Evolutionary conservation across 2,329 filamentous ascomycete genomes (phyloP).

Genomic region (Samsoniella hepiali): DNA sequence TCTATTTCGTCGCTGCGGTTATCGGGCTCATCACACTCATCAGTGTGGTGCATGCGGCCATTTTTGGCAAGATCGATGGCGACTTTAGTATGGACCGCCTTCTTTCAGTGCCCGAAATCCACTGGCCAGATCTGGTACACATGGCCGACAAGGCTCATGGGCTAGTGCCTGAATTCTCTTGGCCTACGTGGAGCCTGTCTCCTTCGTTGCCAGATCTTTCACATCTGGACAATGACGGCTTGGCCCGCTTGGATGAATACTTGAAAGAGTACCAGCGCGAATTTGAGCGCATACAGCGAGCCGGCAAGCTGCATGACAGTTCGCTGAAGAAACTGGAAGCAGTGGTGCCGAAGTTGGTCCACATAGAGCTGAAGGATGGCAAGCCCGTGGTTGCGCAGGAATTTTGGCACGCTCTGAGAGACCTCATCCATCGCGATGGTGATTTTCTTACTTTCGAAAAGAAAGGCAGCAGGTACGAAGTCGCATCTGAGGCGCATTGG

Average conservation of each 20-base stretch:
- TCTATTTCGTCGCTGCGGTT: constrained; percentile 5
- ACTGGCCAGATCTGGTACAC: constrained; percentile 20
- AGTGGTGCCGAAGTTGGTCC: constrained; percentile 55
- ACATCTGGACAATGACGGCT: constrained; percentile 21
- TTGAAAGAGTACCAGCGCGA: constrained; percentile 30
- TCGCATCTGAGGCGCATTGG: constrained; percentile 48
- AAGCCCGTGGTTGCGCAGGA: constrained; percentile 53
- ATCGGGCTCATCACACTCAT: constrained; percentile 9
- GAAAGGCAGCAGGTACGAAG: constrained; percentile 34
- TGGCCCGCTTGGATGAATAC: constrained; percentile 24
- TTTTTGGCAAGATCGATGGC: constrained; percentile 16
- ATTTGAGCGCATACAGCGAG: constrained; percentile 30
- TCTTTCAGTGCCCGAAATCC: constrained; percentile 12
- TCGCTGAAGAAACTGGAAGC: constrained; percentile 43
- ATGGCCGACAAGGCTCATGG: constrained; percentile 23
- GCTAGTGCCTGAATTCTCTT: constrained; percentile 13
- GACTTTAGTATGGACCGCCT: constrained; percentile 14
- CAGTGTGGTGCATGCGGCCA: constrained; percentile 6
- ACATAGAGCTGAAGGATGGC: constrained; percentile 52
- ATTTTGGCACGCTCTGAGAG: constrained; percentile 63
- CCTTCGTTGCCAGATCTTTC: constrained; percentile 11
- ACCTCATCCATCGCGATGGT: constrained; percentile 49
- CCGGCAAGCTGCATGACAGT: constrained; percentile 34
- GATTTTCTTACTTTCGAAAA: constrained; percentile 46
- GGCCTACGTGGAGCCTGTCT: constrained; percentile 8